A percentile compares a stretch with the other conserved stretches of the same genome.
phyloP scores from a whole-genome alignment of 2,329 filamentous ascomycete genomes.

The Apiospora arundinis region DNA sequence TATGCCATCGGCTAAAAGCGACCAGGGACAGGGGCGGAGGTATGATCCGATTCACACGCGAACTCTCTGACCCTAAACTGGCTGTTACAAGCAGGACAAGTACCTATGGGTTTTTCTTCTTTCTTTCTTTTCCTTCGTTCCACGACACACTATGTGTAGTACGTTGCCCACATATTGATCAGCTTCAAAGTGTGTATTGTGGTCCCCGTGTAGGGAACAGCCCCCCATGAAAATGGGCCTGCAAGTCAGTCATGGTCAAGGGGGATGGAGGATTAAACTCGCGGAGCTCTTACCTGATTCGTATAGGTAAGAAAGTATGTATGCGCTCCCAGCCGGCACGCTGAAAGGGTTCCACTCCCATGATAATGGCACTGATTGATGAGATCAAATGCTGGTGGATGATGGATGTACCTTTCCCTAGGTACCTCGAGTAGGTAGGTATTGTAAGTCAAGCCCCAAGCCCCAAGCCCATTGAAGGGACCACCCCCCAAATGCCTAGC shows the following conservation, averaged over 20 bases:
- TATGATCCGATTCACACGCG: slow-evolving; percentile 15
- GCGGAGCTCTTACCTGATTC: slow-evolving; percentile 28
- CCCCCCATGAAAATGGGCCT: slow-evolving; percentile 21
- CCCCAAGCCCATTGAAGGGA: no score
- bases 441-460: no score
- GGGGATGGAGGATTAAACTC: slow-evolving; percentile 17
- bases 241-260: slow-evolving; percentile 27
- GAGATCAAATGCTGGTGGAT: no score
- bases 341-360: background rate
- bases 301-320: slow-evolving; percentile 24
- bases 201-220: slow-evolving; percentile 20
- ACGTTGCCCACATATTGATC: slow-evolving; percentile 21
- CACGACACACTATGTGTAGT: slow-evolving; percentile 20
- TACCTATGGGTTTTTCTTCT: slow-evolving; percentile 14
- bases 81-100: background rate
- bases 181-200: slow-evolving; percentile 27
- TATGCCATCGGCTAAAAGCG: slow-evolving; percentile 18
- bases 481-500: no score
- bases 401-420: no score
- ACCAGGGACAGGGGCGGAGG: slow-evolving; percentile 17
- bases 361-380: no score
- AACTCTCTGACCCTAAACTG: slow-evolving; percentile 17
- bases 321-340: slow-evolving; percentile 15
- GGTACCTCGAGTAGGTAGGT: no score
- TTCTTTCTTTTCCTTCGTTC: slow-evolving; percentile 20